Conservation (phyloP, 2,329 filamentous ascomycete species). For the Paecilomyces sp. region DNA sequence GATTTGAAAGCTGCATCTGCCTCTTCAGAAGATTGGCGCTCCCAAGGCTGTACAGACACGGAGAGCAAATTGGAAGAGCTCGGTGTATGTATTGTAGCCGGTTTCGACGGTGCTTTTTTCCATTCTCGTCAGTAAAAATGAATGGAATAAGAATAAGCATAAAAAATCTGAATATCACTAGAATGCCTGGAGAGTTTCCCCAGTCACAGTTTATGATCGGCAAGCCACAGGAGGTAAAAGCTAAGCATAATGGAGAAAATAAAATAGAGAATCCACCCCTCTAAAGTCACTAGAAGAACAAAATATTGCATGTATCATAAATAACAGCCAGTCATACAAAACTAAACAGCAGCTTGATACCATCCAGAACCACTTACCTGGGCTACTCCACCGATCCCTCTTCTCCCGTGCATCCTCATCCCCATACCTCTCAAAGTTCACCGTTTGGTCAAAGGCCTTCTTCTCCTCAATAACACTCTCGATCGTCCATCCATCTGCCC, state of each 20-base stretch:
- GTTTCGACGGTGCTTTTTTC: constrained; percentile 39
- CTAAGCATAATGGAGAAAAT: neutral
- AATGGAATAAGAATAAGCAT: neutral
- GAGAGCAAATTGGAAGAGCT: constrained; percentile 49
- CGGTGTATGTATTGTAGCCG: constrained; percentile 34
- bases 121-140: neutral
- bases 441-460: constrained; percentile 48
- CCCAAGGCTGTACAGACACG: constrained; percentile 36
- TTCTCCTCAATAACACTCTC: constrained; percentile 57
- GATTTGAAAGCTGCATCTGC: constrained; percentile 3
- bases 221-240: neutral
- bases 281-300: no score
- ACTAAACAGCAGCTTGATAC: neutral
- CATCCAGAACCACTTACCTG: constrained; percentile 29
- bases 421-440: constrained; percentile 50
- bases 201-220: neutral
- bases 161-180: neutral
- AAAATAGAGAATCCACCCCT: neutral
- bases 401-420: constrained; percentile 30
- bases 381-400: constrained; percentile 38
- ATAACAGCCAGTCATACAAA: neutral
- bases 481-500: constrained; percentile 45
- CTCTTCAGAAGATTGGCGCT: constrained; percentile 7
- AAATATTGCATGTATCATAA: neutral
- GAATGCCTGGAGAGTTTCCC: neutral